These are phyloP conservation scores for Dipodascopsis tothii DNA, from an alignment of 805 yeast genomes.

Conservation along the genomic window DNA sequence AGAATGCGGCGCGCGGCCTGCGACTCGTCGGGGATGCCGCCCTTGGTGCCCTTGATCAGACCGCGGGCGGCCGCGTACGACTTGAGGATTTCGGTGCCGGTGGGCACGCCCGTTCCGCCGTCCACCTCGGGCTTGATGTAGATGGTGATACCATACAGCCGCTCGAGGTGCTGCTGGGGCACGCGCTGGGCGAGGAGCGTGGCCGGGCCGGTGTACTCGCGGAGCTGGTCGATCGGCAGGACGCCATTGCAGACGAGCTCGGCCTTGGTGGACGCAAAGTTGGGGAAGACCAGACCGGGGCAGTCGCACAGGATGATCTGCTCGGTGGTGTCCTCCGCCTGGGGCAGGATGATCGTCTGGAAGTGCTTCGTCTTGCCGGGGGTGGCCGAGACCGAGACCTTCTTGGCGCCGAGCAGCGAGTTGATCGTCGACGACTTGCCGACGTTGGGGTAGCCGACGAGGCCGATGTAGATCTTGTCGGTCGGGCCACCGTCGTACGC, in stretches of 20 bases:
- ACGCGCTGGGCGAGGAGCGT: conserved; percentile 78
- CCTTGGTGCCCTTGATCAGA: conserved; percentile 85
- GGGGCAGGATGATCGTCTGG: conserved; percentile 85
- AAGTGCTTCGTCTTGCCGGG: conserved; percentile 99
- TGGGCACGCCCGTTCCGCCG: conserved; percentile 82
- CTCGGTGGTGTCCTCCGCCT: no score
- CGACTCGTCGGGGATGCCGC: conserved; percentile 93
- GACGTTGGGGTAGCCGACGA: conserved; percentile 95
- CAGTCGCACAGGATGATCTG: conserved; percentile 89
- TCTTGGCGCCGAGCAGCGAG: conserved; percentile 91
- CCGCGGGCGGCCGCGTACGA: conserved; percentile 97
- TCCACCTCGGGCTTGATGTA: conserved; percentile 67
- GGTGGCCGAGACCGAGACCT: conserved; percentile 95
- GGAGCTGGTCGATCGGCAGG: conserved; percentile 92
- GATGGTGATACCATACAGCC: conserved; percentile 86
- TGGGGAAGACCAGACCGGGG: conserved; percentile 98
- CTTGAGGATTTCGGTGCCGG: conserved; percentile 77
- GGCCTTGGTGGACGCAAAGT: conserved; percentile 92
- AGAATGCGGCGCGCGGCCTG: conserved; percentile 87
- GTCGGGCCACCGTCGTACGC: conserved; percentile 44
- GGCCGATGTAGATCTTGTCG: conserved; percentile 49
- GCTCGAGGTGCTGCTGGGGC: conserved; percentile 83
- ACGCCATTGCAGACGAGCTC: conserved; percentile 97
- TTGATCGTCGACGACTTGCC: conserved; percentile 97
- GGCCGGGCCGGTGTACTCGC: conserved; percentile 86